Evolutionary conservation across 169 alveolate genomes (phyloP).

Genomic region (Eimeria necatrix): DNA sequence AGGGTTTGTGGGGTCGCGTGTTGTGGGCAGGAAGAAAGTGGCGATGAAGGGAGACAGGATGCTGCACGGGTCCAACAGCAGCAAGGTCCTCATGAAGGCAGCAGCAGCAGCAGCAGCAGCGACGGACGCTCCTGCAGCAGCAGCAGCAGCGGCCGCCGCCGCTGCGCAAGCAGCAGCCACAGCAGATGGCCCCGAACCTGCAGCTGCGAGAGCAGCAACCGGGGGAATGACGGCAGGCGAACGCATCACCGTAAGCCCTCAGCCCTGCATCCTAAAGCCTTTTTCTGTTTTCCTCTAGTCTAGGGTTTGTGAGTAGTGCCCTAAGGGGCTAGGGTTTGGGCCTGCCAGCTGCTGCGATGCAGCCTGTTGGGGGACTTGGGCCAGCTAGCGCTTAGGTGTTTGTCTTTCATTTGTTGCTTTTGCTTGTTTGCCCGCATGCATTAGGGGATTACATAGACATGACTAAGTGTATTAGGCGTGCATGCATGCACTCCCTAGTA

Average conservation of each 20-base stretch:
- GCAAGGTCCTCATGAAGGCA: constrained; percentile 53
- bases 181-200: neutral
- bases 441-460: too few species aligned
- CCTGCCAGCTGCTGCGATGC: too few species aligned
- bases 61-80: constrained; percentile 55
- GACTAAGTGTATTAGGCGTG: too few species aligned
- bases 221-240: neutral
- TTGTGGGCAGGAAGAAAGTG: constrained; percentile 43
- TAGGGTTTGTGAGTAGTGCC: neutral
- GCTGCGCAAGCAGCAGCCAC: constrained; percentile 37
- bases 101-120: constrained; percentile 62
- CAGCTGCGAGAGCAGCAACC: neutral
- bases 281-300: neutral
- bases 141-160: constrained; percentile 51
- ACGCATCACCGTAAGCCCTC: neutral
- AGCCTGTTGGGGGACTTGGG: too few species aligned
- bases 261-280: neutral
- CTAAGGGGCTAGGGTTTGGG: too few species aligned
- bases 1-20: neutral
- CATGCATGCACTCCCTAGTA: too few species aligned
- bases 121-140: constrained; percentile 62
- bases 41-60: constrained; percentile 39
- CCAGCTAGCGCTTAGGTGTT: neutral
- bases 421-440: neutral
- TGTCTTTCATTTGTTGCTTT: neutral